Percentiles rank a stretch among this genome's conserved stretches.
phyloP scores from a whole-genome alignment of 2,329 filamentous ascomycete species.

The Epichloe brachyelytri region DNA sequence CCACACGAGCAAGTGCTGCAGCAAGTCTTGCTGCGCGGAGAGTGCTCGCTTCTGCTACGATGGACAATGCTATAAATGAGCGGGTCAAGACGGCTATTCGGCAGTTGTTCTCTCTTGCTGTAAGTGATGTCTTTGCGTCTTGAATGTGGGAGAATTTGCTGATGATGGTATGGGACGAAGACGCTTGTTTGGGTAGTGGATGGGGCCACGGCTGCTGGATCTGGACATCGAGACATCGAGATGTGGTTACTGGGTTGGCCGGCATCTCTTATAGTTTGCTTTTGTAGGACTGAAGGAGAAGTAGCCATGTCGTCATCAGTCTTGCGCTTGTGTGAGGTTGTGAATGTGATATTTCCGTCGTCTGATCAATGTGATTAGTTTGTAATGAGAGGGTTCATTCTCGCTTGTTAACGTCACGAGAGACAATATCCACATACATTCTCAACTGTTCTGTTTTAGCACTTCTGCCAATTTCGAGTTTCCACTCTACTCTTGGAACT shows the following conservation, averaged over 20 bases:
- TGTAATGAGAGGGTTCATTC: too few relatives aligned
- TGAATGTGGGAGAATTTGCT: not conserved
- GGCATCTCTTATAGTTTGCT: too few relatives aligned
- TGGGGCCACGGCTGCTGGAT: not conserved
- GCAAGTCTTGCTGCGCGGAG: conserved; percentile 5
- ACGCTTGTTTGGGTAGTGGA: not conserved
- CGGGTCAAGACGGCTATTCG: not conserved
- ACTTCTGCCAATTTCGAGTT: not conserved
- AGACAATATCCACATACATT: not conserved
- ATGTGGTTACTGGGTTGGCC: not conserved
- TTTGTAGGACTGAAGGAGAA: too few relatives aligned
- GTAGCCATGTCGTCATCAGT: too few relatives aligned
- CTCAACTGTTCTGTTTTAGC: not conserved
- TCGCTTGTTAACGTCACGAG: too few relatives aligned
- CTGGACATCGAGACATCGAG: too few relatives aligned
- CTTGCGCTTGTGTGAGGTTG: too few relatives aligned
- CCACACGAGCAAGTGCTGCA: conserved; percentile 6
- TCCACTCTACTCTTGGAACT: not conserved
- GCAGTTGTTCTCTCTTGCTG: not conserved
- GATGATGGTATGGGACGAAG: not conserved
- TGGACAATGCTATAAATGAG: conserved; percentile 7
- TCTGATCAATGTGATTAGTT: too few relatives aligned
- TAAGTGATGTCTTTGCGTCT: not conserved
- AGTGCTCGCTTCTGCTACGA: conserved; percentile 4
- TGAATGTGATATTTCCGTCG: too few relatives aligned